Base-by-base conservation (phyloP, 805 yeast genomes). In the Vanderwaltozyma polyspora region DNA sequence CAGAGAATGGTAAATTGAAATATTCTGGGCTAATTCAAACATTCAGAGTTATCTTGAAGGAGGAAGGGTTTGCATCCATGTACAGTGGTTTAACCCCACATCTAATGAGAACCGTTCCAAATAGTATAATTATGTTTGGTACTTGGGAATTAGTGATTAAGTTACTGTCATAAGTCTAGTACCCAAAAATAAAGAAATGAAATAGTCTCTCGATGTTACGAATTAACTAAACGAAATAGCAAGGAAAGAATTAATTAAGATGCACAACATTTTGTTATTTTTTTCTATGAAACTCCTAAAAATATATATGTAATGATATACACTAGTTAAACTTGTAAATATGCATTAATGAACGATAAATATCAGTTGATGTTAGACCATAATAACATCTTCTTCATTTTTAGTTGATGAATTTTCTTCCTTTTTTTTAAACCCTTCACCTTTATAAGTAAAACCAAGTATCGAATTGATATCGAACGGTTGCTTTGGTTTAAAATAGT, bases 1-100 rank as follows among this genome's bases (percentile, higher is more conserved):
- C 68, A 39, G 74, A 75, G 28, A 73, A 79, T 38, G 94, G 94
- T 1, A 70, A 68, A 47, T 81, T 82, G 13, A 91, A 89, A 59
- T 91, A 91, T 56, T 79, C 85, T 0, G 97, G 98, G 0, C 65
- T 91, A 33, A 54, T 86, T 5, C 95, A 86, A 59, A 83, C 94
- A 49, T 87, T 91, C 65, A 75, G 67, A 51, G 64, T 86, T 21
- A 75, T 91, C n/a, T 62, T 85, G 13, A 82, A 79, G 49, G 95
- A 91, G 52, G 98, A 91, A 62, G 98, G 99, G 1, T 59, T 89
- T 34, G 78, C 71, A 6, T 80, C 95, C 10, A 81, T 91, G 85
- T 91, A 91, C 55, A 95, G 99, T 36, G 99, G 99, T 1, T 67
- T 91, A 49, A 91, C 99, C 2, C 96, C 99, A 4, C 99, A 91